Evolutionary conservation across 352 stramenopile genomes (phyloP).

Genomic region (Phytophthora cactorum): DNA sequence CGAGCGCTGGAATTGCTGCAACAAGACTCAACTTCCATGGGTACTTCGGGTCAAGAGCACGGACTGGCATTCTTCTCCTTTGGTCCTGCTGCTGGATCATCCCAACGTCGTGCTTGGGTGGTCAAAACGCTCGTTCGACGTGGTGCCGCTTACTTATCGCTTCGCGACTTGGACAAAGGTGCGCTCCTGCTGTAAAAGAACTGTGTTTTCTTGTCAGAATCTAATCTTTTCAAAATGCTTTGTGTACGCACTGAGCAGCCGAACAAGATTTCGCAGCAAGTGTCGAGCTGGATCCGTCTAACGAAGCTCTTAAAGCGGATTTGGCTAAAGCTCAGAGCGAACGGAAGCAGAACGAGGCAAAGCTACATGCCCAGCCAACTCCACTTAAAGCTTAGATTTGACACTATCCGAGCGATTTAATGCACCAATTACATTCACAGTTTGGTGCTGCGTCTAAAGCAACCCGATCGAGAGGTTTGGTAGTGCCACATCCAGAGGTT

Average conservation of each 20-base stretch:
- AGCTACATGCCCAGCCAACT: slow-evolving; percentile 2
- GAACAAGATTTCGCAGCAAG: slow-evolving; percentile 61
- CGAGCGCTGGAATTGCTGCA: slow-evolving; percentile 64
- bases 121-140: slow-evolving; percentile 80
- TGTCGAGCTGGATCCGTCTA: slow-evolving; percentile 67
- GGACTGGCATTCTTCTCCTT: slow-evolving; percentile 66
- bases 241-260: slow-evolving; percentile 30
- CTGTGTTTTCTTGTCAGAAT: not conserved
- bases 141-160: slow-evolving; percentile 52
- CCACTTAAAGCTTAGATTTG: slow-evolving; percentile 19
- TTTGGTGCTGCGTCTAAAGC: slow-evolving; percentile 14
- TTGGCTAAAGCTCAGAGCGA: slow-evolving; percentile 46
- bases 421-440: too few relatives aligned
- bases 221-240: not conserved
- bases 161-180: slow-evolving; percentile 52
- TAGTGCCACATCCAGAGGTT: slow-evolving; percentile 19
- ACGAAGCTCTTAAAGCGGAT: slow-evolving; percentile 55
- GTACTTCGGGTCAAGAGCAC: slow-evolving; percentile 3
- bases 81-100: slow-evolving; percentile 55
- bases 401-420: too few relatives aligned
- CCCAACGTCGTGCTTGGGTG: slow-evolving; percentile 71
- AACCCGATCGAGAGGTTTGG: slow-evolving; percentile 36
- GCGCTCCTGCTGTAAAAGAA: not conserved
- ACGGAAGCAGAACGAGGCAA: slow-evolving; percentile 7
- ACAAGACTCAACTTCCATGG: slow-evolving; percentile 22